Evolutionary conservation across 768 basidiomycete species (phyloP).

Genomic region (Infundibulicybe gibba): DNA sequence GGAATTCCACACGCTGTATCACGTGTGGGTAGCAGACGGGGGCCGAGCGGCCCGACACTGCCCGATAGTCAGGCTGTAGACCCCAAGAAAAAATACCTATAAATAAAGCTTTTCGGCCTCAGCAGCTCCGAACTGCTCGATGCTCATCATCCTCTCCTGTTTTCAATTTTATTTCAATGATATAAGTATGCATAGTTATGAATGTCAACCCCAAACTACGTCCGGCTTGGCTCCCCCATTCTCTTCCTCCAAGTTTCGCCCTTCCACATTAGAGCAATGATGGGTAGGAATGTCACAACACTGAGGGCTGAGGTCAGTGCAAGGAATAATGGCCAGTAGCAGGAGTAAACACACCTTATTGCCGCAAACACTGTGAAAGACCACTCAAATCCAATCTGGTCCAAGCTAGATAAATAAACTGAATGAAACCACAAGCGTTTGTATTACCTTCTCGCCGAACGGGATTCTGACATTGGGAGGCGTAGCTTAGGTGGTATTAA

Average conservation of each 20-base stretch:
- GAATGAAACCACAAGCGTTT: background rate
- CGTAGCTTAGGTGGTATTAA: background rate
- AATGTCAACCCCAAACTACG: background rate
- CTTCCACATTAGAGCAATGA: constrained; percentile 27
- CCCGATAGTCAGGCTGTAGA: too few relatives aligned
- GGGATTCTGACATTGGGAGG: constrained; percentile 21
- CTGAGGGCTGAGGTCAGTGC: constrained; percentile 9
- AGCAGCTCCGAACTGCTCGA: too few relatives aligned
- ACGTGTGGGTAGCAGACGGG: too few relatives aligned
- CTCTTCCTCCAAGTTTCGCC: constrained; percentile 28
- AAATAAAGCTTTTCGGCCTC: constrained; percentile 7
- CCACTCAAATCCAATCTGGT: constrained; percentile 33
- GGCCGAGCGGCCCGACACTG: too few relatives aligned
- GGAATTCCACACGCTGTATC: too few relatives aligned
- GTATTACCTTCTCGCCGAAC: constrained; percentile 27
- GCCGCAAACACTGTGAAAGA: constrained; percentile 31
- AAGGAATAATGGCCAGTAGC: constrained; percentile 1
- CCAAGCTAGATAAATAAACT: background rate
- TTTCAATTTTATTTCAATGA: background rate
- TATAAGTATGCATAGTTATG: background rate
- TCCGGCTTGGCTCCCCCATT: constrained; percentile 16
- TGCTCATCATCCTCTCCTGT: too few relatives aligned
- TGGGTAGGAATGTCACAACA: constrained; percentile 27
- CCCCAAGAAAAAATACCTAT: background rate
- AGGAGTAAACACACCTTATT: constrained; percentile 23